A percentile compares a stretch with the other conserved stretches of the same genome.
phyloP scores from a whole-genome alignment of 1,284 basidiomycete species.

The Trichosporon sp. region DNA sequence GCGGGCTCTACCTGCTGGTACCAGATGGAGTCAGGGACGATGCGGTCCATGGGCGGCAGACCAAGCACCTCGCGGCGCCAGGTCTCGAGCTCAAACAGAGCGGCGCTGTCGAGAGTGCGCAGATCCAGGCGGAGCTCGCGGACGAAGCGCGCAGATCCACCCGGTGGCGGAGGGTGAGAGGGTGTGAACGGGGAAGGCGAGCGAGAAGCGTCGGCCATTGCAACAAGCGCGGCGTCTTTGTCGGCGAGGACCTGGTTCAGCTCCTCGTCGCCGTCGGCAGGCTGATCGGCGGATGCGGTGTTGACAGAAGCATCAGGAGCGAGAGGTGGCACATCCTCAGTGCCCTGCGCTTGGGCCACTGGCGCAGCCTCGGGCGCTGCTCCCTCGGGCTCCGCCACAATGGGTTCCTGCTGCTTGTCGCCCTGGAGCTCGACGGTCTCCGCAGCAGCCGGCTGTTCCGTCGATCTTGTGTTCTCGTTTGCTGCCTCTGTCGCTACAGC shows the following conservation, averaged over 20 bases:
- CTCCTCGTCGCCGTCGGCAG: neutral
- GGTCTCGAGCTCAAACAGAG: constrained; percentile 46
- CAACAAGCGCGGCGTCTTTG: constrained; percentile 6
- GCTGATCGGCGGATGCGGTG: neutral
- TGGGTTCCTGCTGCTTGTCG: neutral
- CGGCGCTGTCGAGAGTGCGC: constrained; percentile 45
- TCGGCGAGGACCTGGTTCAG: neutral
- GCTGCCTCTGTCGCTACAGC: neutral
- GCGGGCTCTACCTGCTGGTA: constrained; percentile 25
- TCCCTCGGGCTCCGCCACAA: neutral
- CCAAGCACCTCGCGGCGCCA: constrained; percentile 46
- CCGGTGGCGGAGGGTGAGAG: constrained; percentile 39
- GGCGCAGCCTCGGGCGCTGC: neutral
- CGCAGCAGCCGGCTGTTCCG: neutral
- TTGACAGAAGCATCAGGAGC: neutral
- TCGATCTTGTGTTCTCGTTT: neutral
- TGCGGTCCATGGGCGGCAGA: constrained; percentile 36
- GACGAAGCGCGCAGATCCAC: constrained; percentile 35
- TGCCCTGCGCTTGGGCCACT: neutral
- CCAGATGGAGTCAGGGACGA: constrained; percentile 36
- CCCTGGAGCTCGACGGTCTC: neutral
- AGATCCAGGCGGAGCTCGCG: constrained; percentile 50
- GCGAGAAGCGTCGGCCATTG: constrained; percentile 17
- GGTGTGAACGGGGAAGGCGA: constrained; percentile 25
- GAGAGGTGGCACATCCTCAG: neutral